phyloP scores from a whole-genome alignment of 2,329 filamentous ascomycete genomes.

The Monilinia fructicola region DNA sequence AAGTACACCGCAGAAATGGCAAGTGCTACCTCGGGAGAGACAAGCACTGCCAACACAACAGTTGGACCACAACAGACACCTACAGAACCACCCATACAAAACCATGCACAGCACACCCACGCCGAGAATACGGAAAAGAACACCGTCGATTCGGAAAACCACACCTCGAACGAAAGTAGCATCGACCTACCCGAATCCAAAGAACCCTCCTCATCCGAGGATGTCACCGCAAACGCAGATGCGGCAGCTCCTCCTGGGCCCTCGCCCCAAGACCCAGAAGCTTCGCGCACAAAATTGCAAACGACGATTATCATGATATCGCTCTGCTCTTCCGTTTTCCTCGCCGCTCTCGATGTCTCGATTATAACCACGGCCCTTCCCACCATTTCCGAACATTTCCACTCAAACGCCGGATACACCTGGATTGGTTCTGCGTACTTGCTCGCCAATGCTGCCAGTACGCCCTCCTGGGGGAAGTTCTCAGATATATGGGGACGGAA shows the following conservation, averaged over 20 bases:
- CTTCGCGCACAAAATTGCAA: slow-evolving; percentile 37
- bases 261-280: slow-evolving; percentile 32
- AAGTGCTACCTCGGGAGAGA: neutral
- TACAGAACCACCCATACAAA: neutral
- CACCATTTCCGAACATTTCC: slow-evolving; percentile 55
- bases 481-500: slow-evolving; percentile 60
- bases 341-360: slow-evolving; percentile 44
- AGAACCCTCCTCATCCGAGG: neutral
- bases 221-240: neutral
- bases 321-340: slow-evolving; percentile 40
- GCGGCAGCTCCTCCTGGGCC: slow-evolving; percentile 1
- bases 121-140: slow-evolving; percentile 6
- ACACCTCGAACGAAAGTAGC: neutral
- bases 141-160: neutral
- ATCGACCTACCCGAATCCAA: neutral
- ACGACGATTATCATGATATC: slow-evolving; percentile 39
- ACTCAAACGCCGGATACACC: slow-evolving; percentile 56
- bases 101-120: neutral
- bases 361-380: slow-evolving; percentile 63
- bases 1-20: neutral
- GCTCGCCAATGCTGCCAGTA: slow-evolving; percentile 64
- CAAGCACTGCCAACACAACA: neutral
- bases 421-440: slow-evolving; percentile 78
- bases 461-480: slow-evolving; percentile 64
- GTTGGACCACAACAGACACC: neutral